phyloP scores from a whole-genome alignment of 495 filamentous ascomycete genomes.

The Hamigera avellanea region DNA sequence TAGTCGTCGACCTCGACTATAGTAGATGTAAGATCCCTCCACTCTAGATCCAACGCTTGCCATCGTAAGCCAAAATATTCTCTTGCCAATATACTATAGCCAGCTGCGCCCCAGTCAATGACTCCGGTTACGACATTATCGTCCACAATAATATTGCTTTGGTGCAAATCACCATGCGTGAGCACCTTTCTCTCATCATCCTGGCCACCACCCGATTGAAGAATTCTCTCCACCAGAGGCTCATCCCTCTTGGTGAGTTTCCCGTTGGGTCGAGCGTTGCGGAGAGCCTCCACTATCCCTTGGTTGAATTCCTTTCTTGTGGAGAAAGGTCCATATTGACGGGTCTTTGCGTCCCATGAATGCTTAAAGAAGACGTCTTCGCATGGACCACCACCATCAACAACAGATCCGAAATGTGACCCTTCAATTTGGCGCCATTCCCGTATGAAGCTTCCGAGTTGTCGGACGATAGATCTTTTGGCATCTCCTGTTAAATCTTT shows the following conservation, averaged over 20 bases:
- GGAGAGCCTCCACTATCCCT: constrained; percentile 11
- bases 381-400: constrained; percentile 11
- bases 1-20: constrained; percentile 6
- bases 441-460: constrained; percentile 8
- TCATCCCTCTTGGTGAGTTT: constrained; percentile 5
- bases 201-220: constrained; percentile 1
- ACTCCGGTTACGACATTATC: constrained; percentile 4
- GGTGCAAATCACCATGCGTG: constrained; percentile 10
- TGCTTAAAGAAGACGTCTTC: constrained; percentile 9
- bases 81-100: constrained; percentile 8
- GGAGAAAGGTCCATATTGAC: constrained; percentile 11
- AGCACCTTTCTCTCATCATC: constrained; percentile 5
- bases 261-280: constrained; percentile 5
- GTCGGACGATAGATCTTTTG: constrained; percentile 2
- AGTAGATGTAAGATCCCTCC: constrained; percentile 2
- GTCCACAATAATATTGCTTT: constrained; percentile 5
- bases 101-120: constrained; percentile 12
- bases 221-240: constrained; percentile 7
- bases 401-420: constrained; percentile 9
- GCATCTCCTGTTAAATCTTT: constrained; percentile 3
- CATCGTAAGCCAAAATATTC: constrained; percentile 8
- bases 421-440: constrained; percentile 11
- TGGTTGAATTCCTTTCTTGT: constrained; percentile 9
- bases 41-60: constrained; percentile 3
- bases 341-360: constrained; percentile 6